Conservation (phyloP, 495 filamentous ascomycete species). For the Xylaria longipes region DNA sequence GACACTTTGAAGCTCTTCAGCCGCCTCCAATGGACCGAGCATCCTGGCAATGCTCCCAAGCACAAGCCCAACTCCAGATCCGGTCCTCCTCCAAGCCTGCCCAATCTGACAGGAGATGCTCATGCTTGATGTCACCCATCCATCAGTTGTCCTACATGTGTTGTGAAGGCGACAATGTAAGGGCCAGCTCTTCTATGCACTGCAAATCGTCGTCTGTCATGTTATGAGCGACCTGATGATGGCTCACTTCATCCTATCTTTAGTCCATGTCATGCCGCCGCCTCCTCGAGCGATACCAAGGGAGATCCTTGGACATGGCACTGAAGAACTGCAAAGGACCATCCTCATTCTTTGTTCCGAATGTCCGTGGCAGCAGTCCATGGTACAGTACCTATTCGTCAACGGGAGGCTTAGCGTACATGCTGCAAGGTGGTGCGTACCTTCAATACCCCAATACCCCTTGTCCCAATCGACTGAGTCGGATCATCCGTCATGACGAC, state of each 20-base stretch:
- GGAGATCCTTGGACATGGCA: background rate
- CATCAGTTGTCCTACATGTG: background rate
- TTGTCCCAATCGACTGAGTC: conserved; percentile 25
- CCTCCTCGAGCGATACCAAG: background rate
- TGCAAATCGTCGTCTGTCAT: background rate
- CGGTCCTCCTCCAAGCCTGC: conserved; percentile 16
- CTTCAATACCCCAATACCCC: conserved; percentile 22
- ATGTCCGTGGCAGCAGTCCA: background rate
- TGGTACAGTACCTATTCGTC: conserved; percentile 10
- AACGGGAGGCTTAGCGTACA: conserved; percentile 19
- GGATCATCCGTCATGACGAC: conserved; percentile 16
- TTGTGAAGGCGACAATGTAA: background rate
- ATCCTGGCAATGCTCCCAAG: conserved; percentile 15
- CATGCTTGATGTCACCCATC: conserved; percentile 22
- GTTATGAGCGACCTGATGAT: background rate
- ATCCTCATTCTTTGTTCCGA: conserved; percentile 1
- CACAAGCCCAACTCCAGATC: background rate
- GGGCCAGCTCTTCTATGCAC: background rate
- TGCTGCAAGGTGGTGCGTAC: conserved; percentile 13
- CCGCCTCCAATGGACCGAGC: conserved; percentile 28
- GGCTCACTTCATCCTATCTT: background rate
- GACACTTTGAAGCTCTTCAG: conserved; percentile 26
- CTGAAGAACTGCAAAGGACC: background rate
- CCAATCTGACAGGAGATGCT: conserved; percentile 25
- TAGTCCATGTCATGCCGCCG: conserved; percentile 1